These are phyloP conservation scores for Volvariella surrecta DNA, from an alignment of 1,284 basidiomycete species.

Conservation along the genomic window DNA sequence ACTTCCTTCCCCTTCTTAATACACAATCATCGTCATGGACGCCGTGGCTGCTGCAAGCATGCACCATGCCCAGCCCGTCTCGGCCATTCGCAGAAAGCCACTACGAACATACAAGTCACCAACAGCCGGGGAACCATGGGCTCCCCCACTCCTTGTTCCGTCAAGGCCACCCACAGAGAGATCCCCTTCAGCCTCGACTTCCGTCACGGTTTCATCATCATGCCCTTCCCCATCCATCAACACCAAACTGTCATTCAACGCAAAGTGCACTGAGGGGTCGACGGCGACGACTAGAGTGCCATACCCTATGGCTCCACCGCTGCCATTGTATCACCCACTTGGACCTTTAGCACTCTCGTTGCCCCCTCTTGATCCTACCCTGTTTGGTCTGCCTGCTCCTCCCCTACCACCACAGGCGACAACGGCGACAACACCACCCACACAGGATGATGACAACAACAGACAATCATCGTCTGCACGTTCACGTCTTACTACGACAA, in stretches of 20 bases:
- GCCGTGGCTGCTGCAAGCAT: slow-evolving; percentile 5
- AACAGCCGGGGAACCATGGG: slow-evolving; percentile 20
- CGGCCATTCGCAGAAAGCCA: slow-evolving; percentile 37
- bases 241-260: no score
- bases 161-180: slow-evolving; percentile 8
- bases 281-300: slow-evolving; percentile 5
- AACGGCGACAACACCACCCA: no score
- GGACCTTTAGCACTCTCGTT: slow-evolving; percentile 58
- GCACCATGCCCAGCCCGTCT: slow-evolving; percentile 3
- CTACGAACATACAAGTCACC: slow-evolving; percentile 44
- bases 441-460: slow-evolving; percentile 22
- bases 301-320: slow-evolving; percentile 30
- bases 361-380: slow-evolving; percentile 51
- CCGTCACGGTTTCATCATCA: slow-evolving; percentile 6
- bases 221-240: not conserved
- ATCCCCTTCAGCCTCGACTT: slow-evolving; percentile 10
- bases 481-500: slow-evolving; percentile 41
- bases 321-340: slow-evolving; percentile 64
- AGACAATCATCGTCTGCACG: slow-evolving; percentile 36
- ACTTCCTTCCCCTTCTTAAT: not conserved
- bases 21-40: slow-evolving; percentile 7
- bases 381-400: slow-evolving; percentile 40
- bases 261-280: slow-evolving; percentile 2
- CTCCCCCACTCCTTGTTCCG: slow-evolving; percentile 14
- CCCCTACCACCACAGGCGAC: slow-evolving; percentile 6